Evolutionary conservation across 106 monocot genomes (phyloP).

Genomic region (Allium sativum): DNA sequence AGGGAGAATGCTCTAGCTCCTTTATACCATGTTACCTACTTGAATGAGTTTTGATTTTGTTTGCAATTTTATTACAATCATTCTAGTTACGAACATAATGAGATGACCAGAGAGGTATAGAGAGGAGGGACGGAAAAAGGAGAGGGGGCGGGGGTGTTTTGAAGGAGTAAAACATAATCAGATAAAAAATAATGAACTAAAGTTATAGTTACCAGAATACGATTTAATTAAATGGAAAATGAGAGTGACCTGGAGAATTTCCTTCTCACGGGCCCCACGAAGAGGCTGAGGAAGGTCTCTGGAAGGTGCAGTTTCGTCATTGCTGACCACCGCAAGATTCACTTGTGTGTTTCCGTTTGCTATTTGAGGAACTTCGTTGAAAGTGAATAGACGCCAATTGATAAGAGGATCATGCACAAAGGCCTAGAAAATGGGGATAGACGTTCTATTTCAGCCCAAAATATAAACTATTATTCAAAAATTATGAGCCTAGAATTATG

Average conservation of each 20-base stretch:
- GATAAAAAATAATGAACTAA: conserved; percentile 59
- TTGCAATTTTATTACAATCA: no score
- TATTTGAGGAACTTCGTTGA: conserved; percentile 98
- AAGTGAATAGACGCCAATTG: conserved; percentile 96
- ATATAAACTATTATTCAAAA: conserved; percentile 10
- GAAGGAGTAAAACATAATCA: conserved; percentile 75
- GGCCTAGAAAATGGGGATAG: conserved; percentile 37
- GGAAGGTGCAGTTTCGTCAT: conserved; percentile 49
- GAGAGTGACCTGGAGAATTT: conserved; percentile 63
- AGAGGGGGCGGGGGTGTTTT: no score
- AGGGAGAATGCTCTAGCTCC: no score
- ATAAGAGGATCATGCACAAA: conserved; percentile 99
- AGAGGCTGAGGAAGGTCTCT: conserved; percentile 76
- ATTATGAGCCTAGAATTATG: not conserved
- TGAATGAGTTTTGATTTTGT: no score
- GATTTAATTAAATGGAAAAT: no score
- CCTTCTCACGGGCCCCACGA: conserved; percentile 77
- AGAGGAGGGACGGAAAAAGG: conserved; percentile 19
- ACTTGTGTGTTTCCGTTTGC: conserved; percentile 42
- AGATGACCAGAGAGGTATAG: no score
- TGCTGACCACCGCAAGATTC: conserved; percentile 53
- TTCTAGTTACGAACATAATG: no score
- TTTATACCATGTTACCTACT: no score
- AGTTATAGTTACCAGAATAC: not conserved
- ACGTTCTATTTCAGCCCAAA: no score